Conservation (phyloP, 306 rosid genomes). For the Delonix regia region DNA sequence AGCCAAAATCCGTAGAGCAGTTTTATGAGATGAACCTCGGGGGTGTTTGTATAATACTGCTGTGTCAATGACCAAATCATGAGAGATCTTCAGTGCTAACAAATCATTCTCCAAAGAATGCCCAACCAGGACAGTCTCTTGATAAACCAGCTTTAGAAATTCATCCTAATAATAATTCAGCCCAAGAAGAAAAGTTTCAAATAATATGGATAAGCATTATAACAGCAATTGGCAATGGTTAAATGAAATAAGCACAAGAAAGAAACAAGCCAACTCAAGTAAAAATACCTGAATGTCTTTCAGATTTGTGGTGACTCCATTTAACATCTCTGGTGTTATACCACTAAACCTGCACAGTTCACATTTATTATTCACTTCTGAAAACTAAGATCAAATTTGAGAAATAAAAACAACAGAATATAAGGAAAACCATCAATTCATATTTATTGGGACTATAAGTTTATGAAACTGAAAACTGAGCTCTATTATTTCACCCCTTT, state of each 20-base stretch:
- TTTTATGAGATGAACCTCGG: conserved; percentile 72
- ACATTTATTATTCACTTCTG: conserved; percentile 1
- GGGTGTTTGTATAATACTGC: conserved; percentile 80
- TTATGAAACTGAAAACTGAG: not conserved
- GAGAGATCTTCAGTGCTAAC: conserved; percentile 80
- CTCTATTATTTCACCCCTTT: not conserved
- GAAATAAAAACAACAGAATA: not conserved
- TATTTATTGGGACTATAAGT: not conserved
- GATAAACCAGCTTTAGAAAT: conserved; percentile 76
- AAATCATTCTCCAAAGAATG: conserved; percentile 96
- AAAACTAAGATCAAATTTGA: conserved; percentile 12
- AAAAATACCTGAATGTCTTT: conserved; percentile 82
- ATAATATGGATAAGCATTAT: conserved; percentile 30
- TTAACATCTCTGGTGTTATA: conserved; percentile 86
- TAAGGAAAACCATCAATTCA: not conserved
- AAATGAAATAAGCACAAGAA: conserved; percentile 31
- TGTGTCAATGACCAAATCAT: conserved; percentile 79
- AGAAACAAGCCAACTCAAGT: conserved; percentile 30
- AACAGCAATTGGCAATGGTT: conserved; percentile 17
- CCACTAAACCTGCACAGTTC: conserved; percentile 82
- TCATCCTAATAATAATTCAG: conserved; percentile 64
- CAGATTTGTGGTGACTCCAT: conserved; percentile 80
- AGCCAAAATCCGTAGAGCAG: conserved; percentile 82
- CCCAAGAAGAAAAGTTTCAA: conserved; percentile 29
- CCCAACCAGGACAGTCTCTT: conserved; percentile 85